Evolutionary conservation across 192 early-diverging fungal species (phyloP).

Genomic region (Jimgerdemannia lactiflua): DNA sequence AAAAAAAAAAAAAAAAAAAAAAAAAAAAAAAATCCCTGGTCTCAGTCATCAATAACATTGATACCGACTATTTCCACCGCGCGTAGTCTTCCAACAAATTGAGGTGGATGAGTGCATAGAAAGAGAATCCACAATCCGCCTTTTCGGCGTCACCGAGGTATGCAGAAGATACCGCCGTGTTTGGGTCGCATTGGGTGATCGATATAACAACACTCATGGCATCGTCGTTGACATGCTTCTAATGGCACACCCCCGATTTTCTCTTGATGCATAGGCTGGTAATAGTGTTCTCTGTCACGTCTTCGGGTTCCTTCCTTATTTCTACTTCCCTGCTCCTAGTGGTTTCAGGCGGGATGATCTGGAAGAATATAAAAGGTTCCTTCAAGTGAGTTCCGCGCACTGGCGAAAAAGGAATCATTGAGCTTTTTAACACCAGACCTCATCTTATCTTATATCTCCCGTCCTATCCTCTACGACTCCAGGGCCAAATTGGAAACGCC

Average conservation of each 20-base stretch:
- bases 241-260: too few relatives aligned
- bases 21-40: background rate
- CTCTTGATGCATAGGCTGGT: constrained; percentile 52
- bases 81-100: constrained; percentile 91
- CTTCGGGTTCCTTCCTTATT: constrained; percentile 87
- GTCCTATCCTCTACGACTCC: too few relatives aligned
- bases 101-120: constrained; percentile 87
- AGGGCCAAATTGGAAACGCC: constrained; percentile 15
- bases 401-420: too few relatives aligned
- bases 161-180: background rate
- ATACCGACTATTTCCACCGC: background rate
- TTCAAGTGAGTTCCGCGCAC: too few relatives aligned
- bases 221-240: too few relatives aligned
- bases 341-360: constrained; percentile 47
- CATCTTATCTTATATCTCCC: too few relatives aligned
- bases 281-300: constrained; percentile 90
- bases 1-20: background rate
- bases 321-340: constrained; percentile 90
- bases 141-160: constrained; percentile 87
- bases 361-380: too few relatives aligned
- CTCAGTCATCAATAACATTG: background rate
- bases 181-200: background rate
- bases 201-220: background rate
- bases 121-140: constrained; percentile 61
- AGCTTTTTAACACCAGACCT: too few relatives aligned